Evolutionary conservation across 495 filamentous ascomycete species (phyloP), one percentile per base, ranked within the genome.

Genomic region (Letharia columbiana): DNA sequence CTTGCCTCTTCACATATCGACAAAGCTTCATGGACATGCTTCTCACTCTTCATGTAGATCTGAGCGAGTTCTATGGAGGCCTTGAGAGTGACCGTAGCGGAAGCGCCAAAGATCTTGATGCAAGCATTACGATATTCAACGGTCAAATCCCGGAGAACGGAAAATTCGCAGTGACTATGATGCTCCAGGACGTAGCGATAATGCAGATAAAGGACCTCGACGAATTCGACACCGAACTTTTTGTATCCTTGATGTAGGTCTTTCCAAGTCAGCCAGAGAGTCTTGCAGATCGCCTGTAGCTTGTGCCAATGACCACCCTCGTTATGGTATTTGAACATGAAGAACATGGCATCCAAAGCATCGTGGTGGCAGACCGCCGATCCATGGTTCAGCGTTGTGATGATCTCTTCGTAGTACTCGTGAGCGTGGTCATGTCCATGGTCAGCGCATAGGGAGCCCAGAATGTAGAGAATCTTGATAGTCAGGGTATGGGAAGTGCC

Each of bases 171-270:
- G 63, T 78, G 76, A 60, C 70, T 70, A 69, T 82, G 75, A 63
- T 76, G 72, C 33, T 82, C 79, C 56, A 87, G 71, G n/a, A 86
- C 80, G 28, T 81, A 77, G 70, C 78, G 77, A 68, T 88, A 87
- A 23, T 79, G 77, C 47, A 78, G 68, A 69, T 86, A 87, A 10
- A 86, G 77, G 49, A 82, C 73, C 59, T 82, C 78, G 3, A 85
- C 68, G 23, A 83, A 74, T 8, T 80, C 78, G 0, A 80, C 76
- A 5, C 76, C 75, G 49, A 85, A 77, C 41, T 77, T 77, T 35
- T 79, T 76, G 54, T 81, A 75, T 28, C 75, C 72, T 44, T 75
- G 74, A 66, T 78, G 75, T 39, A 75, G 70, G 62, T 59, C 68
- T 65, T 50, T 71, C 67, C 77, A 77, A n/a, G 77, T 78, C 58